phyloP scores from a whole-genome alignment of 148 eudicot genomes.

The Linanthus parryae region DNA sequence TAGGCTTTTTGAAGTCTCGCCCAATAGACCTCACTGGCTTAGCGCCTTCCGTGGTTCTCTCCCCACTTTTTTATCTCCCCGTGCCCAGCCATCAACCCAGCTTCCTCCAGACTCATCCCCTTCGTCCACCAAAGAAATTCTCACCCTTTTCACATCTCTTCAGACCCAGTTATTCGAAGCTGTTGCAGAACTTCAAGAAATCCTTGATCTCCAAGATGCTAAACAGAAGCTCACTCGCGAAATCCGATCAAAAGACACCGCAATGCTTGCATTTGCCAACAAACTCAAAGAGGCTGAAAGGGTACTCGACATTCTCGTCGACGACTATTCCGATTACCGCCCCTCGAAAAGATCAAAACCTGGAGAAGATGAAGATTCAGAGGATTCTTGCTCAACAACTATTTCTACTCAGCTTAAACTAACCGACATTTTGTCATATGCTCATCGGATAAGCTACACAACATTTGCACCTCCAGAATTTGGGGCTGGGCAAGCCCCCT shows the following conservation, averaged over 20 bases:
- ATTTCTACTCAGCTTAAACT: conserved; percentile 63
- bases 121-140: conserved; percentile 59
- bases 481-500: conserved; percentile 72
- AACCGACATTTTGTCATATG: conserved; percentile 73
- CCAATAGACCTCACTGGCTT: conserved; percentile 75
- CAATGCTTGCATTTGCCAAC: conserved; percentile 68
- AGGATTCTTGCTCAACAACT: conserved; percentile 44
- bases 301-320: conserved; percentile 83
- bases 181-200: conserved; percentile 88
- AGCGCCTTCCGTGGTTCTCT: conserved; percentile 77
- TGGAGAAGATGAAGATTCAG: conserved; percentile 34
- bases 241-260: conserved; percentile 48
- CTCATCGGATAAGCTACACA: conserved; percentile 88
- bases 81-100: conserved; percentile 31
- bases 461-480: conserved; percentile 95
- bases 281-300: conserved; percentile 81
- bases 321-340: conserved; percentile 79
- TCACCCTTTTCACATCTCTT: conserved; percentile 60
- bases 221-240: conserved; percentile 61
- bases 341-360: conserved; percentile 61
- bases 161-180: conserved; percentile 88
- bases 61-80: conserved; percentile 65
- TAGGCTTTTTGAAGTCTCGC: conserved; percentile 76
- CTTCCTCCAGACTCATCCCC: conserved; percentile 49
- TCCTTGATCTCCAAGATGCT: conserved; percentile 80